These are phyloP conservation scores for Teratosphaeria epicoccoides DNA, from an alignment of 2,329 filamentous ascomycete genomes.

Conservation along the genomic window DNA sequence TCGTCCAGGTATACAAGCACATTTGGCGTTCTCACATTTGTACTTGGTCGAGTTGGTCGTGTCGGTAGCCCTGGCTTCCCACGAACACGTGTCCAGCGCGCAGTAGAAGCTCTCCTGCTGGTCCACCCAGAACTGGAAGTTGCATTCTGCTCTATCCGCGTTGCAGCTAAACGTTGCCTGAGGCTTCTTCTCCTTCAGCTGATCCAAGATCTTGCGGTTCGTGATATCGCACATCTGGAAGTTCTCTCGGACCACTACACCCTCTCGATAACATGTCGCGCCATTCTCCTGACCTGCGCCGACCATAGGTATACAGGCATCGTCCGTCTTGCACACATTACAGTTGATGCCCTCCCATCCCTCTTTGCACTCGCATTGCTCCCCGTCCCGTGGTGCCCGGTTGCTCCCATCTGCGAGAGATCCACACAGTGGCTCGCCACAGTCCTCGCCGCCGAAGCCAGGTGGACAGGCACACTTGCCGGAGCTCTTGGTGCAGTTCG, in stretches of 20 bases:
- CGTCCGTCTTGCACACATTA: constrained; percentile 75
- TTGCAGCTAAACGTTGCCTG: constrained; percentile 93
- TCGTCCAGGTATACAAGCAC: constrained; percentile 76
- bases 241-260: constrained; percentile 84
- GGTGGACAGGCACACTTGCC: constrained; percentile 88
- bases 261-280: constrained; percentile 85
- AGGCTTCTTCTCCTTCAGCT: constrained; percentile 73
- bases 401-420: constrained; percentile 73
- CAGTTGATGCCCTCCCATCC: constrained; percentile 97
- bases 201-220: constrained; percentile 82
- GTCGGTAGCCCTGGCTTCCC: constrained; percentile 56
- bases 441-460: constrained; percentile 91
- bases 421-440: constrained; percentile 80
- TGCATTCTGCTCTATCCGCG: constrained; percentile 62
- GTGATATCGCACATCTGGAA: constrained; percentile 97
- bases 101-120: constrained; percentile 94
- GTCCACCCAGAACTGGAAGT: constrained; percentile 98
- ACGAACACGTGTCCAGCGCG: constrained; percentile 69
- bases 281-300: constrained; percentile 55
- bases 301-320: constrained; percentile 82
- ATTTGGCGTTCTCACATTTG: constrained; percentile 72
- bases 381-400: constrained; percentile 60
- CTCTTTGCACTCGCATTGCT: constrained; percentile 73
- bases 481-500: constrained; percentile 76
- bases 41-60: constrained; percentile 74